phyloP scores from a whole-genome alignment of 768 basidiomycete genomes.

The Amanita muscaria region DNA sequence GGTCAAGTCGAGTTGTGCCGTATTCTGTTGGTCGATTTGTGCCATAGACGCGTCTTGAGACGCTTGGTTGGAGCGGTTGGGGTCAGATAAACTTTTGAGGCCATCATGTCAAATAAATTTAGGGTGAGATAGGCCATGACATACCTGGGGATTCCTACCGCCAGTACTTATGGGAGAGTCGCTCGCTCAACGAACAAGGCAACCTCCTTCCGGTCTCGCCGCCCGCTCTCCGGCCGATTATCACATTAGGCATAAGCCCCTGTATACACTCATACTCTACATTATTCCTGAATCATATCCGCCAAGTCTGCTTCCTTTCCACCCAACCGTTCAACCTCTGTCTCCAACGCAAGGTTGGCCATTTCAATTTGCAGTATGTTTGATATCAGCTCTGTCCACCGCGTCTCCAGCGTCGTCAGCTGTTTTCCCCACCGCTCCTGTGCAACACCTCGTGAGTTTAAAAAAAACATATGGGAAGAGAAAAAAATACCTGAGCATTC shows the following conservation, averaged over 20 bases:
- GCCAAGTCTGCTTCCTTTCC: constrained; percentile 55
- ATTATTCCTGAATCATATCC: constrained; percentile 21
- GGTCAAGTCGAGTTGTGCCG: constrained; percentile 37
- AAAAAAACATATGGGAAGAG: background rate
- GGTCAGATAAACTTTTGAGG: background rate
- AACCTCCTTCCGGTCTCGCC: background rate
- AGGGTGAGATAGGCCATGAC: constrained; percentile 10
- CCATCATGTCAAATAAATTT: background rate
- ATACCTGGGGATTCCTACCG: constrained; percentile 30
- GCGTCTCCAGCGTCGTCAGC: constrained; percentile 70
- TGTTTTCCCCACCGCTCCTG: constrained; percentile 76
- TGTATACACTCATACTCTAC: background rate
- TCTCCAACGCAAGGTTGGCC: constrained; percentile 85
- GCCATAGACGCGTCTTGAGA: constrained; percentile 80
- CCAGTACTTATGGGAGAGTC: constrained; percentile 23
- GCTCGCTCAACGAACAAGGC: constrained; percentile 8
- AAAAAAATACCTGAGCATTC: constrained; percentile 58
- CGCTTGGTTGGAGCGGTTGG: constrained; percentile 28
- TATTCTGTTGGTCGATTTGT: constrained; percentile 43
- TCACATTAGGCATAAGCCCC: background rate
- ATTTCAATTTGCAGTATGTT: constrained; percentile 90
- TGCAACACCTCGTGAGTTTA: background rate
- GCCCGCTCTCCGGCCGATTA: constrained; percentile 11
- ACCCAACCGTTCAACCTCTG: constrained; percentile 58
- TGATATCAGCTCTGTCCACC: constrained; percentile 91